Evolutionary conservation across 495 filamentous ascomycete species (phyloP), one percentile per base, ranked within the genome.

Genomic region (Podospora tetraspora): DNA sequence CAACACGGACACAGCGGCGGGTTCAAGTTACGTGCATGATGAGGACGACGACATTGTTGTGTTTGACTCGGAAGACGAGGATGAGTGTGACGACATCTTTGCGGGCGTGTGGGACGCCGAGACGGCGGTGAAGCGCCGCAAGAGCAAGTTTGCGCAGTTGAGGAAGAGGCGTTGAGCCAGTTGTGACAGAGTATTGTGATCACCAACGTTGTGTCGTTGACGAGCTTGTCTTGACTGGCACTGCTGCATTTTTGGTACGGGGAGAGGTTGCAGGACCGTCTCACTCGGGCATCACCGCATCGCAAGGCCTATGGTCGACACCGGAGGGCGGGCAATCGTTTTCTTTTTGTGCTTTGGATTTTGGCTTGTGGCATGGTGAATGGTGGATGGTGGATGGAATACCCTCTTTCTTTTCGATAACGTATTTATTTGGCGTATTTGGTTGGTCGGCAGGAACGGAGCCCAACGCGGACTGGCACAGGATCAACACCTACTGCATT

Each of bases 81-180:
- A 96, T 63, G 94, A 98, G 80, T 96, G 94, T 69, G 94, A 97
- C 73, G 94, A 97, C 77, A 75, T 98, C 62, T 97, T 98, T 80
- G 84, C 87, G 12, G 94, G 94, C 0, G 83, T 92, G 3, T 98
- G 94, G 94, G 91, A 89, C 71, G 82, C 89, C 19, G 85, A 85
- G 61, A 76, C 87, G 56, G 93, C 91, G 37, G 82, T 80, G 25
- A 84, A 82, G 79, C 84, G 92, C 72, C 82, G 92, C 70, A 82
- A 82, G 77, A 80, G 80, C 66, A 91, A 82, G 73, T 82, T 82
- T 61, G 63, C 68, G 32, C 73, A 63, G 57, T 65, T 68, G 66
- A 58, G 68, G 66, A 63, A 6, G 37, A 52, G 43, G 43, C 43
- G 62, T 25, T 69, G 37, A 65, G n/a, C 43, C 43, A 8, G 7